Evolutionary conservation across 805 yeast species (phyloP).

Genomic region (Cyberlindnera maritima): DNA sequence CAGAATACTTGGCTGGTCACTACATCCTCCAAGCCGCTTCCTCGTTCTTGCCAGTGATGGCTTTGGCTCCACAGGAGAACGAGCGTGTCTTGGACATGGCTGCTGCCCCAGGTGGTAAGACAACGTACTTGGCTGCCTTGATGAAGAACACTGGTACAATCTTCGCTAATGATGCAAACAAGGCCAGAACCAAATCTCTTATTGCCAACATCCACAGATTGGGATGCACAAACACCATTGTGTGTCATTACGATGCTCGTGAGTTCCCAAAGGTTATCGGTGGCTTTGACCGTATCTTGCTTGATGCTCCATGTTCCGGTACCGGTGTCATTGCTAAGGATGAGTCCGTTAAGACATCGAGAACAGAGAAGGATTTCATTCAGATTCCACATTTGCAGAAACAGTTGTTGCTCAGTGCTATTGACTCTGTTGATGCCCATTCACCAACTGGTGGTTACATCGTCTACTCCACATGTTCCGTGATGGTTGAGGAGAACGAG

Average conservation of each 20-base stretch:
- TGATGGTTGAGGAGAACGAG: conserved; percentile 97
- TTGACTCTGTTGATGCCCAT: conserved; percentile 94
- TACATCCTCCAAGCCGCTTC: conserved; percentile 98
- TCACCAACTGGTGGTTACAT: conserved; percentile 90
- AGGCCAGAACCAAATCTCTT: conserved; percentile 91
- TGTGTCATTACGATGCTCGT: conserved; percentile 96
- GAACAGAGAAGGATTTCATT: conserved; percentile 95
- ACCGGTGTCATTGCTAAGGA: conserved; percentile 99
- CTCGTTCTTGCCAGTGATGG: conserved; percentile 96
- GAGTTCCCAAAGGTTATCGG: conserved; percentile 98
- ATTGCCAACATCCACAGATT: conserved; percentile 97
- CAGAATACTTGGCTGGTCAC: conserved; percentile 97
- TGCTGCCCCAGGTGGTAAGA: conserved; percentile 99
- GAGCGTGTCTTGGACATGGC: conserved; percentile 98
- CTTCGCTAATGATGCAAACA: conserved; percentile 96
- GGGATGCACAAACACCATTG: conserved; percentile 95
- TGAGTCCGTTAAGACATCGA: conserved; percentile 85
- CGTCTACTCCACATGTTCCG: conserved; percentile 97
- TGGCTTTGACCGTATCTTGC: conserved; percentile 90
- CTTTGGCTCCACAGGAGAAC: conserved; percentile 93
- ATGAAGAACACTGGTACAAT: conserved; percentile 98
- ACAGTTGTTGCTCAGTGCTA: conserved; percentile 89
- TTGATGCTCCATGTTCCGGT: conserved; percentile 99
- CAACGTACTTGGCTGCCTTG: conserved; percentile 89
- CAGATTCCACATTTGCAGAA: conserved; percentile 96